These are phyloP conservation scores for Epicoccum sorghinum DNA, from an alignment of 2,329 filamentous ascomycete species.

Conservation along the genomic window DNA sequence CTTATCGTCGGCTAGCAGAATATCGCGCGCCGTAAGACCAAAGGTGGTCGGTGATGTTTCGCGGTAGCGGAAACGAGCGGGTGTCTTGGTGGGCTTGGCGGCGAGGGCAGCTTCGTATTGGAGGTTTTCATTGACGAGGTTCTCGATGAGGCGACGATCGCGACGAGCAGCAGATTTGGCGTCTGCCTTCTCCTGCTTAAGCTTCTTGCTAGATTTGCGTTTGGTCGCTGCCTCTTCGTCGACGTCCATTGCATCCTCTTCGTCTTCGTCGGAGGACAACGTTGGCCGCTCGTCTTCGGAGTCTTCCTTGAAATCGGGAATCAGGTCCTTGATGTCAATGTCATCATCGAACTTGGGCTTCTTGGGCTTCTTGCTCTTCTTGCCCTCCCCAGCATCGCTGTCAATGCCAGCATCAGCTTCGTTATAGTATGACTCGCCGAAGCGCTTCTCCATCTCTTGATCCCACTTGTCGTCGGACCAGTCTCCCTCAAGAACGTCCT, in stretches of 20 bases:
- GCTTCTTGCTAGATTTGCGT: conserved; percentile 55
- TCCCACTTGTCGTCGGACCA: conserved; percentile 94
- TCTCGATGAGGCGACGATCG: conserved; percentile 83
- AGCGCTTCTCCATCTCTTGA: conserved; percentile 83
- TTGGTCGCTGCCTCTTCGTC: conserved; percentile 48
- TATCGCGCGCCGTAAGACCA: conserved; percentile 87
- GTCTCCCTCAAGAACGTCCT: conserved; percentile 80
- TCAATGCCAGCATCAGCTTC: conserved; percentile 59
- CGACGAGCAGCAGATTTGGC: conserved; percentile 76
- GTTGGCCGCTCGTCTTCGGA: conserved; percentile 72
- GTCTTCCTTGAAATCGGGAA: conserved; percentile 82
- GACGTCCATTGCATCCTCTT: conserved; percentile 49
- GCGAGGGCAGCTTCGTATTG: conserved; percentile 70
- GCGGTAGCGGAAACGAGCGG: conserved; percentile 80
- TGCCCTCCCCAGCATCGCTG: conserved; percentile 44
- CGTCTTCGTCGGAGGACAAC: conserved; percentile 61
- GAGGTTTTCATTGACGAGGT: conserved; percentile 81
- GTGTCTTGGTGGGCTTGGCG: conserved; percentile 55
- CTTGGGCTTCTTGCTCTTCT: conserved; percentile 68
- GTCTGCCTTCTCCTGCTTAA: conserved; percentile 55
- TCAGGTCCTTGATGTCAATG: conserved; percentile 92
- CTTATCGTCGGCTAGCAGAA: conserved; percentile 85
- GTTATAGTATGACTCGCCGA: conserved; percentile 90
- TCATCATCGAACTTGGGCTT: conserved; percentile 96
- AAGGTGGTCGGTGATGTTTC: conserved; percentile 91